These are phyloP conservation scores for Neophaeococcomyces mojaviensis DNA, from an alignment of 2,329 filamentous ascomycete genomes.

Conservation along the genomic window DNA sequence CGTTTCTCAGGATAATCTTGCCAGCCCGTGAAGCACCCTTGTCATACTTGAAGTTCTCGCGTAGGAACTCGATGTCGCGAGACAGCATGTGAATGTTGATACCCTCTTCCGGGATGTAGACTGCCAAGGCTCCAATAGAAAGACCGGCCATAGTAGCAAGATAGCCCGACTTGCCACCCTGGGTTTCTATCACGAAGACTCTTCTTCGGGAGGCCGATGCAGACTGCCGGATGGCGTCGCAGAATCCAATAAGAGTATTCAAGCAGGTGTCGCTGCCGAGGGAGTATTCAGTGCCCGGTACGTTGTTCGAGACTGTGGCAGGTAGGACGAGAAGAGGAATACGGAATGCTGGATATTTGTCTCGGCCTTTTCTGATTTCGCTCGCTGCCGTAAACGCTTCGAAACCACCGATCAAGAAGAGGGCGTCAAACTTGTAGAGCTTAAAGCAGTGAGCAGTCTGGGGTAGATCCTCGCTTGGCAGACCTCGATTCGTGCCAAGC, in stretches of 20 bases:
- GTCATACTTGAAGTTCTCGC: constrained; percentile 76
- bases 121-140: constrained; percentile 81
- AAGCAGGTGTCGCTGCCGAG: constrained; percentile 93
- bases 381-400: constrained; percentile 91
- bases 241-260: constrained; percentile 90
- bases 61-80: constrained; percentile 80
- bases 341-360: constrained; percentile 73
- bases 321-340: constrained; percentile 88
- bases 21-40: constrained; percentile 82
- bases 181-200: constrained; percentile 96
- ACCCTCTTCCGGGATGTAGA: constrained; percentile 96
- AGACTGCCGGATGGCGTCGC: constrained; percentile 95
- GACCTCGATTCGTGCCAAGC: constrained; percentile 92
- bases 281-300: constrained; percentile 94
- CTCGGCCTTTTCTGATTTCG: constrained; percentile 73
- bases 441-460: constrained; percentile 75
- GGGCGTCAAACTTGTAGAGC: constrained; percentile 78
- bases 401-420: constrained; percentile 91
- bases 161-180: constrained; percentile 90
- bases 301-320: constrained; percentile 98
- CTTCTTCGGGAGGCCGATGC: constrained; percentile 86
- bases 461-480: constrained; percentile 81
- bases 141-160: constrained; percentile 85
- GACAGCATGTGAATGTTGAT: constrained; percentile 90
- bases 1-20: constrained; percentile 92